Evolutionary conservation across 164 flowering plant species (phyloP).

Genomic region (Berberis vulgaris): DNA sequence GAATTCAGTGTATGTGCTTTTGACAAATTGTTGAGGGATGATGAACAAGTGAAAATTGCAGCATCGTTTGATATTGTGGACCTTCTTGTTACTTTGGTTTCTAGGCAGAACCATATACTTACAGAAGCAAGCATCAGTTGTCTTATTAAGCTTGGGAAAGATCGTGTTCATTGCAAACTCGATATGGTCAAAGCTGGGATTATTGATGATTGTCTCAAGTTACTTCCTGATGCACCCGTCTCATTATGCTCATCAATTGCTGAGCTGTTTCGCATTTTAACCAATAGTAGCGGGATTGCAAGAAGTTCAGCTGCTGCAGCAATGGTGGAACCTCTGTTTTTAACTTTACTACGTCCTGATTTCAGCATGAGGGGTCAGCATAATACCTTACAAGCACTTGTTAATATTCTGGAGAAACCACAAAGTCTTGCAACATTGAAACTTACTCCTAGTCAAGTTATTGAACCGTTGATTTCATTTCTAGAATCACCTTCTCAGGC

Average conservation of each 20-base stretch:
- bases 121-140: conserved; percentile 57
- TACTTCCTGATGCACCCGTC: conserved; percentile 53
- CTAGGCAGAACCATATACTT: conserved; percentile 48
- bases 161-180: conserved; percentile 54
- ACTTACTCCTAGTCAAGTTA: conserved; percentile 73
- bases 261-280: conserved; percentile 73
- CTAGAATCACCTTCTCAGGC: conserved; percentile 84
- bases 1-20: conserved; percentile 71
- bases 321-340: conserved; percentile 76
- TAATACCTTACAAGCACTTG: conserved; percentile 86
- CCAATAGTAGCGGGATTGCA: conserved; percentile 74
- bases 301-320: conserved; percentile 57
- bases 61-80: conserved; percentile 45
- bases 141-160: conserved; percentile 78
- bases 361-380: conserved; percentile 79
- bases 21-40: conserved; percentile 67
- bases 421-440: conserved; percentile 63
- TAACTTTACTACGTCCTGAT: conserved; percentile 57
- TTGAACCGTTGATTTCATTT: conserved; percentile 68
- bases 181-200: conserved; percentile 78
- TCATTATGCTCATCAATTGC: conserved; percentile 64
- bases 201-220: conserved; percentile 56
- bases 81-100: conserved; percentile 61
- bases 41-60: conserved; percentile 59
- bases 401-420: conserved; percentile 83